Evolutionary conservation across 2,329 filamentous ascomycete genomes (phyloP).

Genomic region (Malbranchea cinnamomea): DNA sequence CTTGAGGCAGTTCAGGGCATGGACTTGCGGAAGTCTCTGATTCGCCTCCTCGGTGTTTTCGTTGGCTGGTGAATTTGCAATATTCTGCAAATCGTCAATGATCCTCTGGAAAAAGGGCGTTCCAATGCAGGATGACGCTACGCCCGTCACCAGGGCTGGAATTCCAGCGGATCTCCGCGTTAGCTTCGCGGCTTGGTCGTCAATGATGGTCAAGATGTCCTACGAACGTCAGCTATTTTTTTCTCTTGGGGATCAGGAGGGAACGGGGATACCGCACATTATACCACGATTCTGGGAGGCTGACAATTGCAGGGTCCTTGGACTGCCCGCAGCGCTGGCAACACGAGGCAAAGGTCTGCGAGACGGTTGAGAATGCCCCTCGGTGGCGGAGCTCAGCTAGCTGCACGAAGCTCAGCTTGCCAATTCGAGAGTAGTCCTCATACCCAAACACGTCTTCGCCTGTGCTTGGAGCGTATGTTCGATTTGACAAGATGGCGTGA

Average conservation of each 20-base stretch:
- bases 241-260: conserved; percentile 4
- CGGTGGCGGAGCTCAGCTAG: conserved; percentile 72
- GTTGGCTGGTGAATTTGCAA: conserved; percentile 20
- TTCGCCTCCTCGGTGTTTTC: conserved; percentile 23
- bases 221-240: conserved; percentile 12
- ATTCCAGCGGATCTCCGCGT: conserved; percentile 87
- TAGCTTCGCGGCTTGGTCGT: conserved; percentile 58
- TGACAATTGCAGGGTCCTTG: conserved; percentile 26
- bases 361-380: conserved; percentile 85
- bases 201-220: conserved; percentile 51
- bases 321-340: conserved; percentile 52
- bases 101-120: conserved; percentile 29
- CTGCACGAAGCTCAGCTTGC: conserved; percentile 65
- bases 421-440: conserved; percentile 49
- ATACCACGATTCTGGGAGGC: conserved; percentile 55
- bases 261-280: conserved; percentile 31
- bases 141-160: conserved; percentile 69
- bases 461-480: conserved; percentile 32
- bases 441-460: conserved; percentile 34
- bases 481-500: conserved; percentile 43
- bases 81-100: conserved; percentile 26
- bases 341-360: conserved; percentile 69
- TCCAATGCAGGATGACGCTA: conserved; percentile 49
- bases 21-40: conserved; percentile 67
- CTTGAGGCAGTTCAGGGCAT: conserved; percentile 85